Evolutionary conservation across 495 filamentous ascomycete genomes (phyloP).

Genomic region (Terfezia claveryi): DNA sequence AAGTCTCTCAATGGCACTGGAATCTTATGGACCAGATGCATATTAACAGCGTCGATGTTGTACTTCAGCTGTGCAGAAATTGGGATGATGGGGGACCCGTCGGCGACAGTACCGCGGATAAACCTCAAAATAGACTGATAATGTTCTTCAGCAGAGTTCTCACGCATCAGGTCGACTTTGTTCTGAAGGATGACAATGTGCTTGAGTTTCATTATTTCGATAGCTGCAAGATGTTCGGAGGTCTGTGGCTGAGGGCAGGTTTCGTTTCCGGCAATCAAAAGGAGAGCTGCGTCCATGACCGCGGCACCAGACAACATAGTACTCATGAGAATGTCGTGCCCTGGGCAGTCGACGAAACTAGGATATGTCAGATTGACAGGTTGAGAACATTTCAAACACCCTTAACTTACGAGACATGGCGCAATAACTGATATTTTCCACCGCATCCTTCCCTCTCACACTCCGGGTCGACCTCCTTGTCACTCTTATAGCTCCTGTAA

Average conservation of each 20-base stretch:
- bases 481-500: conserved; percentile 92
- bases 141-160: conserved; percentile 76
- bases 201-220: conserved; percentile 96
- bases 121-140: conserved; percentile 94
- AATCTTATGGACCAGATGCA: conserved; percentile 77
- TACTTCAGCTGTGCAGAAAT: conserved; percentile 98
- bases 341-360: conserved; percentile 93
- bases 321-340: conserved; percentile 99
- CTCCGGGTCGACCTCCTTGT: conserved; percentile 87
- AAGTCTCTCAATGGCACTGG: conserved; percentile 82
- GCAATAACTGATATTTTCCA: conserved; percentile 61
- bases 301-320: conserved; percentile 98
- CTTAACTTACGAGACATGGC: conserved; percentile 62
- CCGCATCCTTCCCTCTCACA: conserved; percentile 83
- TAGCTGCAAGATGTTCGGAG: conserved; percentile 91
- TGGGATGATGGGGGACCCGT: conserved; percentile 87
- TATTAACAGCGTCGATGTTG: conserved; percentile 97
- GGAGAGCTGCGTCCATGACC: conserved; percentile 94
- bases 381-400: neutral
- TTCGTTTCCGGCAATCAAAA: conserved; percentile 97
- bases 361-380: conserved; percentile 3
- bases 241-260: conserved; percentile 97
- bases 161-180: conserved; percentile 94
- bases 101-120: conserved; percentile 88
- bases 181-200: conserved; percentile 99